phyloP scores from a whole-genome alignment of 306 rosid species.

The Quercus mongolica region DNA sequence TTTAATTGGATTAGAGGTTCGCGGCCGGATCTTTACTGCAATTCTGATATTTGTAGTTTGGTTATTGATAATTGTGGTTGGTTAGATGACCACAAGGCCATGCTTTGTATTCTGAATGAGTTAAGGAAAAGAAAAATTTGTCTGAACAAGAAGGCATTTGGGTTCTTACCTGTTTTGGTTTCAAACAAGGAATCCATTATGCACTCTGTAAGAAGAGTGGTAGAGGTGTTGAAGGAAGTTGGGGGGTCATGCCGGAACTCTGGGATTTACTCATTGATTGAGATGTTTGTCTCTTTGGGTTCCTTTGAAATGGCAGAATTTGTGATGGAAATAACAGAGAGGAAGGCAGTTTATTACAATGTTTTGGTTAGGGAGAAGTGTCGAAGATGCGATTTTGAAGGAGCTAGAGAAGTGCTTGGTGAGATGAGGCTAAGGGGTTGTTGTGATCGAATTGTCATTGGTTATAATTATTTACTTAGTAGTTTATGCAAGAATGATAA shows the following conservation, averaged over 20 bases:
- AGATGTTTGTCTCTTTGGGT: slow-evolving; percentile 44
- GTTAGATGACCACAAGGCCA: slow-evolving; percentile 49
- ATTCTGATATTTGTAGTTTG: slow-evolving; percentile 44
- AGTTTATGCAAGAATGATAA: slow-evolving; percentile 46
- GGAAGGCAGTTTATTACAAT: slow-evolving; percentile 38
- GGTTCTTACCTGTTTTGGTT: slow-evolving; percentile 40
- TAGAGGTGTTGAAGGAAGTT: slow-evolving; percentile 49
- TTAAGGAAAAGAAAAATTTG: slow-evolving; percentile 21
- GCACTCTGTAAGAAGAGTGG: slow-evolving; percentile 31
- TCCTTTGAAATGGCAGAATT: slow-evolving; percentile 42
- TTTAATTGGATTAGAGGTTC: slow-evolving; percentile 53
- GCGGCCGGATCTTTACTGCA: slow-evolving; percentile 24
- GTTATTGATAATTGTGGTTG: slow-evolving; percentile 62
- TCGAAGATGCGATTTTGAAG: slow-evolving; percentile 41
- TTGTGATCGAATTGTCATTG: slow-evolving; percentile 27
- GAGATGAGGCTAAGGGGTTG: slow-evolving; percentile 55
- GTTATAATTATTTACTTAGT: slow-evolving; percentile 50
- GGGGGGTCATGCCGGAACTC: slow-evolving; percentile 53
- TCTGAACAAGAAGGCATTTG: slow-evolving; percentile 46
- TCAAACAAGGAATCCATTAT: slow-evolving; percentile 26
- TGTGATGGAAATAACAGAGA: slow-evolving; percentile 43
- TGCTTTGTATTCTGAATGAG: slow-evolving; percentile 45
- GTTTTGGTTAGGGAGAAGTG: slow-evolving; percentile 51
- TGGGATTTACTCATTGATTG: slow-evolving; percentile 59
- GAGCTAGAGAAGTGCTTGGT: slow-evolving; percentile 40